Conservation (phyloP, 495 filamentous ascomycete genomes). For the Schizothecium vesticola region DNA sequence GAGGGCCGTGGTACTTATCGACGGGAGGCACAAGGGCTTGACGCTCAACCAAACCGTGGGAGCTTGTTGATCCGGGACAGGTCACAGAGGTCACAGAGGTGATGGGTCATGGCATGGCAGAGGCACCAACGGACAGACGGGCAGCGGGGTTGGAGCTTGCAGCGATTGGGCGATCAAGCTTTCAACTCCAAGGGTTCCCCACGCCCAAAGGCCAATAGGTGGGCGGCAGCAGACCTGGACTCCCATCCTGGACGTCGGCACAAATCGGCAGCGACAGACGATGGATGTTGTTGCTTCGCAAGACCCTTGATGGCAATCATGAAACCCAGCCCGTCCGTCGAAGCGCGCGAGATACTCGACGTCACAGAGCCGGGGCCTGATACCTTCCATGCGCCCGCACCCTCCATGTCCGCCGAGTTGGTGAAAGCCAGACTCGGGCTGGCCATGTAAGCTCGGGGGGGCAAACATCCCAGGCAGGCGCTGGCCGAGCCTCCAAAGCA, state of each 20-base stretch:
- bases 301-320: constrained; percentile 7
- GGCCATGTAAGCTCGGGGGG: constrained; percentile 9
- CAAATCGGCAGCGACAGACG: constrained; percentile 11
- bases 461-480: constrained; percentile 12
- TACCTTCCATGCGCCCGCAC: neutral
- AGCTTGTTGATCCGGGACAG: constrained; percentile 8
- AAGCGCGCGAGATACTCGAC: neutral
- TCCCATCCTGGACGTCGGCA: constrained; percentile 17
- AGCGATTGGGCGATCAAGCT: constrained; percentile 27
- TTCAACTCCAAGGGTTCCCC: constrained; percentile 27
- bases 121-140: constrained; percentile 28
- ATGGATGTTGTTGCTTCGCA: neutral
- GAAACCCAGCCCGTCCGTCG: constrained; percentile 9
- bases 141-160: constrained; percentile 26
- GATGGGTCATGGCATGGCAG: constrained; percentile 6
- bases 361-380: neutral
- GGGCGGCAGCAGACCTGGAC: constrained; percentile 19
- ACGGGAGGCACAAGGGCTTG: neutral
- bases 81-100: constrained; percentile 4
- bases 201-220: constrained; percentile 26
- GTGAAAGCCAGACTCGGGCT: neutral
- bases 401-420: neutral
- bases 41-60: neutral
- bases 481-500: neutral
- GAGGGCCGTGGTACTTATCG: constrained; percentile 18